Evolutionary conservation across 2,329 filamentous ascomycete species (phyloP), one percentile per base, ranked within the genome.

Genomic region (Aspergillus jensenii): DNA sequence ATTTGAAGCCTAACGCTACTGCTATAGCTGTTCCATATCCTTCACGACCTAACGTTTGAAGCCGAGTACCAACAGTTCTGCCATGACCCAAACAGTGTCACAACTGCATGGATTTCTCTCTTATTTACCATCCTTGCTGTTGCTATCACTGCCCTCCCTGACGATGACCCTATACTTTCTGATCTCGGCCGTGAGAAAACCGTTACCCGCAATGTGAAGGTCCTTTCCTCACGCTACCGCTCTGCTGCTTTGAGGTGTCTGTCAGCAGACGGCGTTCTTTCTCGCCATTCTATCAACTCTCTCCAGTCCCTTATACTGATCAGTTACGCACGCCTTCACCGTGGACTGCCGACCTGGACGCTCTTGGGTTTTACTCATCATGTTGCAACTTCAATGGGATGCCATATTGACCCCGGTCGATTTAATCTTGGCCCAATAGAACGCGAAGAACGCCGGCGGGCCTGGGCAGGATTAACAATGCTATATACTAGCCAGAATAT

Each of bases 41-140:
- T 78, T 9, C 75, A 77, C 51, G 74, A 77, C 55, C 66, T 74
- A 45, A 75, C 74, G 4, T 78, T 77, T 39, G 68, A 75, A 37
- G 68, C 67, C 14, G 72, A 76, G 55, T 78, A 77, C 58, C 67
- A 70, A 40, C 65, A 68, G 17, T 78, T 78, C 52, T 68, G 68
- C 35, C 68, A 74, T 56, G 68, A 73, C 37, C 68, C 73, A 1
- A 61, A 64, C 50, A 71, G 71, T 43, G 73, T 74, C 6, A 69
- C 73, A 6, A 68, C 68, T 2, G 68, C 73, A 46, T 77, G 73
- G 72, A 65, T 78, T n/a, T 73, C 72, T 15, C 61, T 78, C 9
- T 60, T 78, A 3, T 77, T 75, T 56, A 69, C 71, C 4, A 70
- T 77, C 25, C 64, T 78, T n/a, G 68, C 67, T 3, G 74, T 76